phyloP scores from a whole-genome alignment of 1,284 basidiomycete genomes.

The Uromyces viciae-fabae region DNA sequence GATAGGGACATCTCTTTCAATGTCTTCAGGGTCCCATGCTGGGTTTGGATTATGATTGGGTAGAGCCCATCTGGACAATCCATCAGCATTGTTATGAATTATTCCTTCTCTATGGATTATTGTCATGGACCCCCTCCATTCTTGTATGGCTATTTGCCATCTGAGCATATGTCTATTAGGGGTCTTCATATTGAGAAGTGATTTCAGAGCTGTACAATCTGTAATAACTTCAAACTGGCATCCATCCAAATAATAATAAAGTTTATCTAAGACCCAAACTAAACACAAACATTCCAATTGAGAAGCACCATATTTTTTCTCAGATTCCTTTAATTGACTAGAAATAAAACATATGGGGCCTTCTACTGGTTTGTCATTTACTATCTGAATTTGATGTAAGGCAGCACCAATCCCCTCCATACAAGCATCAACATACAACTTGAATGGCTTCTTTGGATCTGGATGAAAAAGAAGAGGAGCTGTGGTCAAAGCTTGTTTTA shows the following conservation, averaged over 20 bases:
- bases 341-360: neutral
- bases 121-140: neutral
- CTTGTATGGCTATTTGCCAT: neutral
- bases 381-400: neutral
- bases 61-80: neutral
- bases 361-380: neutral
- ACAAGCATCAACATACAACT: constrained; percentile 16
- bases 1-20: neutral
- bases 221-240: neutral
- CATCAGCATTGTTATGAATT: neutral
- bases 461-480: neutral
- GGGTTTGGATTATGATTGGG: neutral
- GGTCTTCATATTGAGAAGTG: neutral
- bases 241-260: constrained; percentile 1
- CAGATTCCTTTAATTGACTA: neutral
- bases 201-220: neutral
- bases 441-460: neutral
- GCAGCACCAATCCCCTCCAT: neutral
- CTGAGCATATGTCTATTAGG: neutral
- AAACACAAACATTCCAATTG: neutral
- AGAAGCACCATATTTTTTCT: neutral
- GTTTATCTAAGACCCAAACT: constrained; percentile 4
- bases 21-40: neutral
- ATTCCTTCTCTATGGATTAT: neutral
- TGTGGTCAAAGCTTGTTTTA: neutral